Evolutionary conservation across 176 grass and related monocot genomes (phyloP).

Genomic region (Musa schizocarpa): DNA sequence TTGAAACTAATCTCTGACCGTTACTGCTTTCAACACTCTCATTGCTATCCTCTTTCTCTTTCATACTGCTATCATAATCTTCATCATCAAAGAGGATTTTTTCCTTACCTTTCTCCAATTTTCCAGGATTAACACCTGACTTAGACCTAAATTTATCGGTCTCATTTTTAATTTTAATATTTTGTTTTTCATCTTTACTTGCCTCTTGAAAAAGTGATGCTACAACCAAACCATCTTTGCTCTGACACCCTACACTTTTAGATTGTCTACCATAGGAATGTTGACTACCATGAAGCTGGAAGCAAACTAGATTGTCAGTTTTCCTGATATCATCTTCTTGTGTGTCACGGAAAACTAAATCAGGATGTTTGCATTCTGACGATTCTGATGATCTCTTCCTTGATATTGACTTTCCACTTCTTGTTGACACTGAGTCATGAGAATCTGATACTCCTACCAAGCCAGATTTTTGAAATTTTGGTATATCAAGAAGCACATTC

Average conservation of each 20-base stretch:
- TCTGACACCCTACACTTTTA: slow-evolving; percentile 2
- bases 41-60: slow-evolving; percentile 54
- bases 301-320: slow-evolving; percentile 13
- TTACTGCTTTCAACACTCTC: slow-evolving; percentile 76
- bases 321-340: neutral
- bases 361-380: neutral
- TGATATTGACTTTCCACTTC: slow-evolving; percentile 4
- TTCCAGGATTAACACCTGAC: neutral
- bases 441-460: slow-evolving; percentile 24
- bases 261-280: slow-evolving; percentile 13
- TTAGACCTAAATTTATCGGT: neutral
- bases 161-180: slow-evolving; percentile 23
- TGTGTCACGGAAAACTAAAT: slow-evolving; percentile 1
- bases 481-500: slow-evolving; percentile 10
- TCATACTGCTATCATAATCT: slow-evolving; percentile 30
- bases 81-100: slow-evolving; percentile 41
- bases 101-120: slow-evolving; percentile 61
- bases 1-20: slow-evolving; percentile 33
- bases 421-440: slow-evolving; percentile 8
- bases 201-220: slow-evolving; percentile 2
- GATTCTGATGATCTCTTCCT: neutral
- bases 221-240: neutral
- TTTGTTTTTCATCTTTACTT: slow-evolving; percentile 17
- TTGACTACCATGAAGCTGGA: neutral
- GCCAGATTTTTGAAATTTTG: slow-evolving; percentile 24